phyloP scores from a whole-genome alignment of 2,329 filamentous ascomycete genomes.

The Clarireedia hainanense region DNA sequence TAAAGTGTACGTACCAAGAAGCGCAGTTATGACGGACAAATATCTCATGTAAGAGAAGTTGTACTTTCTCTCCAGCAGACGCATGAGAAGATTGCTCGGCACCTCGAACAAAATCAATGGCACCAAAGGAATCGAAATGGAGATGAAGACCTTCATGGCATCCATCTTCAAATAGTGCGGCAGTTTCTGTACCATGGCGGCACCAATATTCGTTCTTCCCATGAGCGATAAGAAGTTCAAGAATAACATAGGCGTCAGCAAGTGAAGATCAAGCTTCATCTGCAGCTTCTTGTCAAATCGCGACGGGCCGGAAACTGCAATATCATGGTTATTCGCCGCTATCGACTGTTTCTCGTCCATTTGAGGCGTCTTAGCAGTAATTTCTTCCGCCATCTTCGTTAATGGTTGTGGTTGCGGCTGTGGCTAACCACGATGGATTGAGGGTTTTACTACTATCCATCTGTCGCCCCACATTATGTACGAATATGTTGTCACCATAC shows the following conservation, averaged over 20 bases:
- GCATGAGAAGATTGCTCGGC: slow-evolving; percentile 29
- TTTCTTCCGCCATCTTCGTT: not conserved
- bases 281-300: slow-evolving; percentile 8
- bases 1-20: not conserved
- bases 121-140: slow-evolving; percentile 35
- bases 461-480: too few relatives aligned
- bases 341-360: not conserved
- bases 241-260: slow-evolving; percentile 25
- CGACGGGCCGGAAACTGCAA: not conserved
- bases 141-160: slow-evolving; percentile 20
- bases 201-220: slow-evolving; percentile 11
- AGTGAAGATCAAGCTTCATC: slow-evolving; percentile 10
- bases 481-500: too few relatives aligned
- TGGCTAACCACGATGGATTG: too few relatives aligned
- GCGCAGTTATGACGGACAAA: slow-evolving; percentile 14
- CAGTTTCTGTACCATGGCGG: slow-evolving; percentile 15
- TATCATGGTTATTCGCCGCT: not conserved
- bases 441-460: too few relatives aligned
- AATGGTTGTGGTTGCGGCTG: too few relatives aligned
- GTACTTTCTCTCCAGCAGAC: slow-evolving; percentile 16
- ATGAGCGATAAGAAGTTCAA: slow-evolving; percentile 22
- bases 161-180: slow-evolving; percentile 22
- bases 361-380: not conserved
- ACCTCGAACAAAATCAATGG: slow-evolving; percentile 31
- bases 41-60: slow-evolving; percentile 19